Evolutionary conservation across 2,329 filamentous ascomycete species (phyloP), one percentile per base, ranked within the genome.

Genomic region (Kalaharituber pfeilii): DNA sequence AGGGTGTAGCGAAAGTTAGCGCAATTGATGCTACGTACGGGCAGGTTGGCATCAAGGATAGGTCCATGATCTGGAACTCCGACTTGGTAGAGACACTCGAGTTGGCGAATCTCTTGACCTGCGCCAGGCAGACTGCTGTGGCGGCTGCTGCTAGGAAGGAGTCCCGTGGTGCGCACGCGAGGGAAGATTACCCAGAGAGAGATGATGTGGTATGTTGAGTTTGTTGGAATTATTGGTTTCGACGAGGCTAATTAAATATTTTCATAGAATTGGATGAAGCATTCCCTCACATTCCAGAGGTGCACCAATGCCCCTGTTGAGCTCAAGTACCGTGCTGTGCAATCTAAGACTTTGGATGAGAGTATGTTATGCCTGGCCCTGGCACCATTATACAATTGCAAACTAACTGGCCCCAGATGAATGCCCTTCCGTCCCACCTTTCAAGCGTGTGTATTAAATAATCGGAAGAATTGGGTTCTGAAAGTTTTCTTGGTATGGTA

Each of bases 41-140:
- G 64, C 76, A 95, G 67, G 82, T 96, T 64, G 86, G 86, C 66
- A 95, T 86, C 73, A 94, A 94, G 79, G 89, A 96, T 71, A 84
- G 91, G 71, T 93, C 86, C 77, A 95, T 96, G 89, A 96, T 96
- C 75, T 96, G 89, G 89, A 96, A 96, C 80, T 87, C 85, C 24
- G 89, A 96, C 67, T 79, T 96, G 36, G 86, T 94, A 59, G 89
- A 96, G 77, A 94, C 89, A 6, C 80, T 98, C 54, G 91, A 98
- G 73, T 76, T 96, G 67, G 79, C 88, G 67, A 98, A 98, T 71
- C 72, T 98, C 66, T 74, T 98, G 68, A 96, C 91, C 66, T 96
- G 91, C 80, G 89, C 51, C 33, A 79, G 84, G 49, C 91, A 98
- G 82, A 96, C 91, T 51, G 91, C 91, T 59, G 78, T 81, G 64